These are phyloP conservation scores for Neoconidiobolus thromboides DNA, from an alignment of 371 early-diverging fungal genomes.

Conservation along the genomic window DNA sequence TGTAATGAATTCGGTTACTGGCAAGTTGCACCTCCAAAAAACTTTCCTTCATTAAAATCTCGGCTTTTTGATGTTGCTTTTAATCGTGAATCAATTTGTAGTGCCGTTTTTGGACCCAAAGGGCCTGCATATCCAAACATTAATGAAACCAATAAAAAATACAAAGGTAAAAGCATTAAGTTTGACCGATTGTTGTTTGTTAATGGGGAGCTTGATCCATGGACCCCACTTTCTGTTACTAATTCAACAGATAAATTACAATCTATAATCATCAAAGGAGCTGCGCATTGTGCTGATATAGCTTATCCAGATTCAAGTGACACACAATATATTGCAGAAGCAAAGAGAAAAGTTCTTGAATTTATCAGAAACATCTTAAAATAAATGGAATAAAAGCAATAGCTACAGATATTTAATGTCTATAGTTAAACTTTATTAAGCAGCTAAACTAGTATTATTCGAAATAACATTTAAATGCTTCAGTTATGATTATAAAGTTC, in stretches of 20 bases:
- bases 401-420: too few species aligned
- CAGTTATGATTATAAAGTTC: too few species aligned
- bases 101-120: not conserved
- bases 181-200: not conserved
- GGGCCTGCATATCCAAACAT: not conserved
- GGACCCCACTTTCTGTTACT: not conserved
- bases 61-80: not conserved
- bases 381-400: too few species aligned
- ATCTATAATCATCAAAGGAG: not conserved
- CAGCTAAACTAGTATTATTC: too few species aligned
- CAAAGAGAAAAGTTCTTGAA: not conserved
- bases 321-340: not conserved
- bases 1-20: conserved; percentile 5
- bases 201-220: not conserved
- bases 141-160: not conserved
- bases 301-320: not conserved
- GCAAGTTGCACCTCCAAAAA: not conserved
- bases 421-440: too few species aligned
- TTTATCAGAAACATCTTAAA: too few species aligned
- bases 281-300: not conserved
- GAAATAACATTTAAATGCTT: too few species aligned
- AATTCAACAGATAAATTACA: not conserved
- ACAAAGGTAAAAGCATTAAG: not conserved
- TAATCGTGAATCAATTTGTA: not conserved
- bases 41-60: not conserved